Conservation (phyloP, 176 grass and related monocot species). For the Aegilops longissima region DNA sequence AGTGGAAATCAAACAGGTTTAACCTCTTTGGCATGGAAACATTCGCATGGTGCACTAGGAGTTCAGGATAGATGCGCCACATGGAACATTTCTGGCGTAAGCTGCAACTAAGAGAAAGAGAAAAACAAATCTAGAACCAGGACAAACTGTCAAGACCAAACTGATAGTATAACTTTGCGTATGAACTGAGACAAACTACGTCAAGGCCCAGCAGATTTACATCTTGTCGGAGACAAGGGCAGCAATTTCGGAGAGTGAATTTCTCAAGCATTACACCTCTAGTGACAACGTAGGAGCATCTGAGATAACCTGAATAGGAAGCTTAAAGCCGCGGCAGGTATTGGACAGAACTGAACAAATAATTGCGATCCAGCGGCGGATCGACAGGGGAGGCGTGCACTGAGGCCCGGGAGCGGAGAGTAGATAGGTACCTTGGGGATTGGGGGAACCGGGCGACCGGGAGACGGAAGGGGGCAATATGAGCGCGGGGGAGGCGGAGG, state of each 20-base stretch:
- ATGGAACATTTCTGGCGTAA: background rate
- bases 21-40: background rate
- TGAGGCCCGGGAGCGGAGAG: background rate
- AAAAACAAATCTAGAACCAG: background rate
- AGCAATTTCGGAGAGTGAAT: background rate
- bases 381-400: background rate
- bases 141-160: background rate
- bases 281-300: background rate
- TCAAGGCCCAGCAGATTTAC: background rate
- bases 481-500: conserved; percentile 34
- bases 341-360: background rate
- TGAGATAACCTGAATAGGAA: background rate
- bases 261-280: background rate
- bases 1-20: conserved; percentile 28
- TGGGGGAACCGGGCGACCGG: conserved; percentile 19
- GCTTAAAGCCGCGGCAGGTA: background rate
- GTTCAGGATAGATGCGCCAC: background rate
- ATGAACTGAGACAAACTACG: background rate
- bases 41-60: background rate
- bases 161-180: background rate
- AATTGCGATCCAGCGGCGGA: conserved; percentile 11
- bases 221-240: background rate
- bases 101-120: background rate
- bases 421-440: conserved; percentile 24
- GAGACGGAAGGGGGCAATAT: conserved; percentile 8